Base-by-base conservation (phyloP, 345 rosid species). In the Camelina hispida region DNA sequence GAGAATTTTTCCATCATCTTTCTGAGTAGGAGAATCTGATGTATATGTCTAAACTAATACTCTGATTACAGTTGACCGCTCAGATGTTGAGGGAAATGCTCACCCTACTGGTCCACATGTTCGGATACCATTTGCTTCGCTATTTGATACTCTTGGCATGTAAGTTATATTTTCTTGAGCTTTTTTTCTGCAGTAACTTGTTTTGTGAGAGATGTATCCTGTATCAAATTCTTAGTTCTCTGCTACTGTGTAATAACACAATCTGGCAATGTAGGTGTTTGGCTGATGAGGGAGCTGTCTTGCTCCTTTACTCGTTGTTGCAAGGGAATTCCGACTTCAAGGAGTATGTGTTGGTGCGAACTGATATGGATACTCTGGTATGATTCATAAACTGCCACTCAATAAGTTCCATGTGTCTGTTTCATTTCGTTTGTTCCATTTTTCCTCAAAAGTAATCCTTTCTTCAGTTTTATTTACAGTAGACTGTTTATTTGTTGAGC, bases 301-400 rank as follows among this genome's bases (percentile, higher is more conserved):
- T 95, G 47, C 85, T 95, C 81, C 98, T 95, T 68, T 95, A 95
- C 81, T 88, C 98, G 35, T 71, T 95, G 86, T 71, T 95, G 73
- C 94, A 89, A 79, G 98, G 98, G 68, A 95, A 95, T 80, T 87
- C 93, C 13, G 87, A 86, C 80, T 95, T 95, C 73, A 85, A 93
- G 87, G 99, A 95, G 84, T 89, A 95, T 79, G 94, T 93, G 40
- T 80, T 95, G 78, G 99, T 93, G 83, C 95, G 97, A 73, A 93
- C 93, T 43, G 99, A 95, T 87, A 16, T 93, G 86, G 99, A 95
- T 83, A 95, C 94, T 47, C 67, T 95, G 98, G 99, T 95, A 92
- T 64, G 88, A 71, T 71, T 57, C 68, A 30, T 57, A 48, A 18
- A 59, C 62, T 28, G 76, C 35, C 71, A 17, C 68, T 69, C 66